Evolutionary conservation across 192 early-diverging fungal species (phyloP).

Genomic region (Chytriomyces hyalinus): DNA sequence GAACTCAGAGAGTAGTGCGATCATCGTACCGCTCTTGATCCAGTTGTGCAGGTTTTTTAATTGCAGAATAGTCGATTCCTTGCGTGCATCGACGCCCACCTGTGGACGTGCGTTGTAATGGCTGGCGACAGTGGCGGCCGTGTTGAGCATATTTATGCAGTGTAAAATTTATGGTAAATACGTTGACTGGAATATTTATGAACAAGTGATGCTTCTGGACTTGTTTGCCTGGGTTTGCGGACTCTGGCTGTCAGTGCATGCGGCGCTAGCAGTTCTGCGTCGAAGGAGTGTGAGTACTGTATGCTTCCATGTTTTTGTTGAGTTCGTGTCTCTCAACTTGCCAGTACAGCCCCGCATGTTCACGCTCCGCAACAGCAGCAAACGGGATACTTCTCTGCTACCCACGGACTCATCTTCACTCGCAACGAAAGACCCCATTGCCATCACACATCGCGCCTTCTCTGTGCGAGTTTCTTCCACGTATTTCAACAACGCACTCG

Average conservation of each 20-base stretch:
- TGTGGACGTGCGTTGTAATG: conserved; percentile 77
- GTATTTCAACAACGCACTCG: not conserved
- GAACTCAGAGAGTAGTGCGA: not conserved
- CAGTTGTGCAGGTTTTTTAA: conserved; percentile 97
- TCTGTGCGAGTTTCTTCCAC: not conserved
- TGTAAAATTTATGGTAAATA: too few relatives aligned
- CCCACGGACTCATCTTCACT: not conserved
- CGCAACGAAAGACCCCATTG: not conserved
- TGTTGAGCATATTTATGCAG: too few relatives aligned
- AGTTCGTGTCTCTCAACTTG: not conserved
- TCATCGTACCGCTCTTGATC: conserved; percentile 71
- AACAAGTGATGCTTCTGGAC: not conserved
- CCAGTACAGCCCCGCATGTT: not conserved
- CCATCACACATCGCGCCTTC: not conserved
- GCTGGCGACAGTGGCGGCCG: conserved; percentile 20
- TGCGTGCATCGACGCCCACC: conserved; percentile 71
- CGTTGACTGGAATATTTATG: too few relatives aligned
- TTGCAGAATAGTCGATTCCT: conserved; percentile 84
- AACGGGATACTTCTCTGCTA: not conserved
- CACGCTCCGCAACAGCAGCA: not conserved
- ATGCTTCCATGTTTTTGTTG: not conserved
- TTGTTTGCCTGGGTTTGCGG: not conserved
- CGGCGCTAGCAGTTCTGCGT: not conserved
- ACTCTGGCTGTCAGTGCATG: not conserved
- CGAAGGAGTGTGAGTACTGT: not conserved